Evolutionary conservation across 352 stramenopile genomes (phyloP).

Genomic region (Phytophthora cryptogea): DNA sequence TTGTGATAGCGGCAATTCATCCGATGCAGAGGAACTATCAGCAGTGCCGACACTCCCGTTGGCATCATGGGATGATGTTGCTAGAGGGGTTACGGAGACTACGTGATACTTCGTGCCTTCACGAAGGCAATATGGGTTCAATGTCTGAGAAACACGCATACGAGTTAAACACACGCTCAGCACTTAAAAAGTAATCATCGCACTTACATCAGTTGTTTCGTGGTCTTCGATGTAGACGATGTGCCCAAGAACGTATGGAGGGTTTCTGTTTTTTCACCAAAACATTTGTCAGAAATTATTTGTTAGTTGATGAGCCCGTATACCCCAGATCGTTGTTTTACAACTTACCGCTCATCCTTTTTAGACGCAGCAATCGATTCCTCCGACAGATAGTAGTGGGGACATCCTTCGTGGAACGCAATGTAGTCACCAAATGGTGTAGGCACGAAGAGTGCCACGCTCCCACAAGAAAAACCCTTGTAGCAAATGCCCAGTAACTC

Average conservation of each 20-base stretch:
- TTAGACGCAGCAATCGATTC: conserved; percentile 81
- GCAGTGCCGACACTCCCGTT: conserved; percentile 31
- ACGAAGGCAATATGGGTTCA: conserved; percentile 73
- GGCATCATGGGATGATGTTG: conserved; percentile 45
- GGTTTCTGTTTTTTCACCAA: conserved; percentile 50
- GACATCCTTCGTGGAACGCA: conserved; percentile 84
- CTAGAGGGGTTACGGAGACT: conserved; percentile 68
- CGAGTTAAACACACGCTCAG: conserved; percentile 3
- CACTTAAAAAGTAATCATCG: neutral
- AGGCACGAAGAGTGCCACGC: conserved; percentile 76
- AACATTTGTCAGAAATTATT: neutral
- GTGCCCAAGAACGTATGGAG: conserved; percentile 75
- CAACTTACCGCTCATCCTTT: conserved; percentile 46
- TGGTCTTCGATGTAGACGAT: conserved; percentile 87
- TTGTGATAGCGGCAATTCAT: conserved; percentile 68
- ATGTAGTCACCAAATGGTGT: conserved; percentile 86
- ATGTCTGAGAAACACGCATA: conserved; percentile 27
- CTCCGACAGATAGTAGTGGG: conserved; percentile 80
- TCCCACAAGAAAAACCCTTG: conserved; percentile 76
- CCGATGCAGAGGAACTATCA: conserved; percentile 40
- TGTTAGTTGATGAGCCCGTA: neutral
- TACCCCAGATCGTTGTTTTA: neutral
- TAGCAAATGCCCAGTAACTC: conserved; percentile 84
- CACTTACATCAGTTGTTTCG: conserved; percentile 55
- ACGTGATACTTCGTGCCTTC: conserved; percentile 78